Base-by-base conservation (phyloP, 208 protist genomes). In the Trypanosoma mega region DNA sequence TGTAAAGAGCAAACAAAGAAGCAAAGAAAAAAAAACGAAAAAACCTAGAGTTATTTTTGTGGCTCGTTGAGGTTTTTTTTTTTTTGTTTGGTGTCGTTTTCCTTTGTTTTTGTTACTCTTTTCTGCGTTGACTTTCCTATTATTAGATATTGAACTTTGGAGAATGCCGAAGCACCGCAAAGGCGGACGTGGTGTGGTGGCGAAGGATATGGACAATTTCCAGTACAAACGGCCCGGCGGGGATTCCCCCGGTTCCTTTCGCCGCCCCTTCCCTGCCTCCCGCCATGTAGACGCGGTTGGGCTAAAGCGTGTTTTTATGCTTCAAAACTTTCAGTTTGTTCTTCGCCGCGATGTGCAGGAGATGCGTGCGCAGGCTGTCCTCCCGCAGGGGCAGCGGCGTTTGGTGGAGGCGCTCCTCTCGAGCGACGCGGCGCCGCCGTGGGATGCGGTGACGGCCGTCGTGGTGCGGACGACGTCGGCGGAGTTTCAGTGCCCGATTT, bases 311-410 rank as follows among this genome's bases (percentile, higher is more conserved):
- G 80, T 77, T n/a, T 95, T 78, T 55, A 89, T 92, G 80, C 73
- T 95, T 43, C 85, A 91, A 47, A 84, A 95, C 60, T 92, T 92
- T 66, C 88, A 95, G 74, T 90, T 92, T 68, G 72, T 95, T n/a
- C 63, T 95, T 5, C 76, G 81, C 29, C 33, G 43, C n/a, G 88
- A 95, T n/a, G 56, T 86, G 37, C 54, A 84, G 26, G 68, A 51
- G 24, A 52, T 79, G 45, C 41, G 34, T 26, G 2, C 61, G 18
- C 54, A 18, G 0, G 41, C 72, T 20, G 57, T 21, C 7, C 46
- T 90, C 29, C 73, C 82, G 33, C 82, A 90, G 60, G 80, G 76
- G 1, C 72, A 83, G 53, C 82, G 82, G 4, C 59, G 66, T 39
- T 49, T 94, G 27, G 39, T 80, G 9, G 84, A 94, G 67, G 74